phyloP scores from a whole-genome alignment of 306 rosid genomes.

The Mucuna pruriens region DNA sequence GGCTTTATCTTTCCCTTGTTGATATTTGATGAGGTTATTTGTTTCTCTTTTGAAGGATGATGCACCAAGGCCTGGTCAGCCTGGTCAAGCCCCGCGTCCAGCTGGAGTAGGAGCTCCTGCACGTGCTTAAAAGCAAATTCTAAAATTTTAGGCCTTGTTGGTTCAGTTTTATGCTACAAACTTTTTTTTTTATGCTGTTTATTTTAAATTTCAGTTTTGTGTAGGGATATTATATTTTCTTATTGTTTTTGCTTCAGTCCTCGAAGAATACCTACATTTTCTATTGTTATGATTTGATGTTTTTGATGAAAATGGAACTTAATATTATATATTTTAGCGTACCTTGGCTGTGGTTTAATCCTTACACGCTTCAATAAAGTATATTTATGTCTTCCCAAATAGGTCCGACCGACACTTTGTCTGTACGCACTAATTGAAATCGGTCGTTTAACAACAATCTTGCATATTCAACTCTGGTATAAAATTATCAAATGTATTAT shows the following conservation, averaged over 20 bases:
- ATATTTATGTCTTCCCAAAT: background rate
- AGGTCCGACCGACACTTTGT: too few species aligned
- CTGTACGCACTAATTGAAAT: background rate
- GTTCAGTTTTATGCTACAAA: background rate
- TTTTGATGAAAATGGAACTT: conserved; percentile 22
- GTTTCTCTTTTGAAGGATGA: conserved; percentile 58
- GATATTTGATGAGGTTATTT: background rate
- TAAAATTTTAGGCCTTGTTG: conserved; percentile 3
- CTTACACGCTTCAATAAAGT: background rate
- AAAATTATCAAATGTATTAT: too few species aligned
- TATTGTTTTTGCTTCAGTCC: background rate
- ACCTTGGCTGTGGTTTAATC: background rate
- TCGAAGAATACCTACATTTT: background rate
- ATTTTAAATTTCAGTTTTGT: conserved; percentile 38
- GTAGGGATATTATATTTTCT: background rate
- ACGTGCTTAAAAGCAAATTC: conserved; percentile 43
- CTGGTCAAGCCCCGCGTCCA: conserved; percentile 72
- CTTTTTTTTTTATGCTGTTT: background rate
- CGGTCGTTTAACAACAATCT: too few species aligned
- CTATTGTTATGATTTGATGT: conserved; percentile 8
- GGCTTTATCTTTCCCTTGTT: background rate
- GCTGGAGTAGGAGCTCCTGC: conserved; percentile 56
- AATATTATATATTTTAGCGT: background rate
- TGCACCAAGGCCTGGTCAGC: conserved; percentile 72
- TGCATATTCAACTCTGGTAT: too few species aligned